Conservation (phyloP, 2,329 filamentous ascomycete genomes). For the Sarocladium kiliense region DNA sequence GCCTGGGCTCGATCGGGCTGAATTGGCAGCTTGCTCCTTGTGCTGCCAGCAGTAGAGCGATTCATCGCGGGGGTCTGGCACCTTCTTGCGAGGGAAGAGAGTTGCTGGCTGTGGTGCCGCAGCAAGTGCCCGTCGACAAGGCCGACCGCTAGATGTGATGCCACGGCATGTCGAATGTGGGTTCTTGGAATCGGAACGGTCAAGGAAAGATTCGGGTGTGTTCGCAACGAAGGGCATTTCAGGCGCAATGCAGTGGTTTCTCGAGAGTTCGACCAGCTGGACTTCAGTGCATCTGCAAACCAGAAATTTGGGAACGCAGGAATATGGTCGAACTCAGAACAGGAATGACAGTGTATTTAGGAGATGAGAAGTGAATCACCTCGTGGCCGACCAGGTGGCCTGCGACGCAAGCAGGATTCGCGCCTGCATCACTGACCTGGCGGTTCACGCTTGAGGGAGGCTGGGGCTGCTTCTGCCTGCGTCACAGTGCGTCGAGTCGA, state of each 20-base stretch:
- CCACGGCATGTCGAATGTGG: conserved; percentile 82
- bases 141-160: conserved; percentile 74
- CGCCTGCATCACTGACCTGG: background rate
- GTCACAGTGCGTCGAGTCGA: conserved; percentile 1
- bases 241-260: background rate
- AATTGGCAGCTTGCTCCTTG: conserved; percentile 69
- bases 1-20: conserved; percentile 40
- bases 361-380: background rate
- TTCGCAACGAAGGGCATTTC: conserved; percentile 37
- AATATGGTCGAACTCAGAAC: background rate
- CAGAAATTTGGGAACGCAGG: background rate
- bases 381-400: background rate
- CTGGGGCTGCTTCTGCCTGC: conserved; percentile 8
- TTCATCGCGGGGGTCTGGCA: conserved; percentile 48
- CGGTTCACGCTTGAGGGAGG: conserved; percentile 8
- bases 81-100: conserved; percentile 14
- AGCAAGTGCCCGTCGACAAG: conserved; percentile 70
- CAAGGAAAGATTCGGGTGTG: conserved; percentile 76
- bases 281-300: no score
- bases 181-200: conserved; percentile 79
- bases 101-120: conserved; percentile 31
- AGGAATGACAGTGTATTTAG: background rate
- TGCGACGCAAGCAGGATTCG: background rate
- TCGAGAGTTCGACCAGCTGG: background rate
- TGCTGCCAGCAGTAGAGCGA: conserved; percentile 92